Base-by-base conservation (phyloP, 805 yeast genomes). In the Candida xiaguanensis region DNA sequence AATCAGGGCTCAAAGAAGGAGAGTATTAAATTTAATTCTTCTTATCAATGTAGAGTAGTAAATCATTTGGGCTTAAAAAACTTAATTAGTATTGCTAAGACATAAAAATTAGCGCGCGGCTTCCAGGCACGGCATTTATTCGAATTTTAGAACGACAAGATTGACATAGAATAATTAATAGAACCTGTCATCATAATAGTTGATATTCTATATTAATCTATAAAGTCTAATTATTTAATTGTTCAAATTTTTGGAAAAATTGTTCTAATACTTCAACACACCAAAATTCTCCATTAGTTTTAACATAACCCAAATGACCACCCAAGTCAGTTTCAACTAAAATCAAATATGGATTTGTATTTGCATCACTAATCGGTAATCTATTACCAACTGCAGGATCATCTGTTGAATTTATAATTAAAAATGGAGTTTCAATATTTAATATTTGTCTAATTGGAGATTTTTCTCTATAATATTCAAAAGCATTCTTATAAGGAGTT, bases 261-360 rank as follows among this genome's bases (percentile, higher is more conserved):
- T 65, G 62, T 38, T 61, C 63, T n/a, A 56, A 62, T 11, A 63
- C 61, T 39, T 55, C 57, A 6, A 62, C 67, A 40, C 67, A 47
- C 95, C 95, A 87, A 50, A 88, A 75, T 30, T 68, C 66, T 18
- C 84, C 83, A 18, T 70, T 63, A 34, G 67, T 60, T 46, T 73
- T 68, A 44, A 78, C 86, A 82, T 83, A 86, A n/a, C 86, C 93
- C 39, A 86, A 70, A 59, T 86, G 95, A 1, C 95, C 95, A 5
- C 95, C 95, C 38, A 75, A 67, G 30, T 74, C 69, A 5, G 90
- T 82, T 42, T 78, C 73, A 4, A 80, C 67, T 51, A 82, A 48
- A 31, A 74, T 61, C 24, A 78, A 60, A 52, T 73, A 77, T 1
- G 95, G 93, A 52, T 85, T 85, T 22, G 54, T 46, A 28, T 52